phyloP scores from a whole-genome alignment of 2,329 filamentous ascomycete species.

The Arthrinium phaeospermum region DNA sequence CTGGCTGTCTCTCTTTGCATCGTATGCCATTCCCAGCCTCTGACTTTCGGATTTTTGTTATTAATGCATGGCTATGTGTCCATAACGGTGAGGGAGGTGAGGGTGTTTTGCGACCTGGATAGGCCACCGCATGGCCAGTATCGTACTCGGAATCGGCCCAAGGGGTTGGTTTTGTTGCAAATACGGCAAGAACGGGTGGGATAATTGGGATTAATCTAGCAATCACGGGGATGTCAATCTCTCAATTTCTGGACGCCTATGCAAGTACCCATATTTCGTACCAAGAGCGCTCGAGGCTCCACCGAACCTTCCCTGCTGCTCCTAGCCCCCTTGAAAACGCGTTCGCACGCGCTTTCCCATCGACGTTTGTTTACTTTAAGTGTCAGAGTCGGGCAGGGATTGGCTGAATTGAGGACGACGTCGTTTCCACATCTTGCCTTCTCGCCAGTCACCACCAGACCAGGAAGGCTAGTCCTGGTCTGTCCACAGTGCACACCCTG shows the following conservation, averaged over 20 bases:
- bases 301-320: constrained; percentile 20
- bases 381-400: constrained; percentile 18
- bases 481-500: constrained; percentile 10
- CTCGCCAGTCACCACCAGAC: not conserved
- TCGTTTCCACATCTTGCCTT: not conserved
- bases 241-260: constrained; percentile 18
- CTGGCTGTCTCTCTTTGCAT: not conserved
- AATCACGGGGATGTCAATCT: constrained; percentile 19
- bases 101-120: constrained; percentile 4
- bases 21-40: not conserved
- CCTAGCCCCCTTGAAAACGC: constrained; percentile 17
- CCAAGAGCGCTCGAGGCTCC: constrained; percentile 19
- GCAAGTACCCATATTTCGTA: constrained; percentile 6
- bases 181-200: constrained; percentile 15
- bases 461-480: not conserved
- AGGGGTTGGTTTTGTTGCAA: constrained; percentile 15
- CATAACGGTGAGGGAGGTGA: constrained; percentile 6
- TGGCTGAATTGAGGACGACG: not conserved
- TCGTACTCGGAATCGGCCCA: constrained; percentile 14
- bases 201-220: constrained; percentile 12
- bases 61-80: not conserved
- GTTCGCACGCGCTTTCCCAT: constrained; percentile 19
- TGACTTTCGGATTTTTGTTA: not conserved
- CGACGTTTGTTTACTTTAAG: constrained; percentile 20
- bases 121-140: not conserved